Conservation (phyloP, 164 flowering plant genomes). For the Aristolochia contorta region DNA sequence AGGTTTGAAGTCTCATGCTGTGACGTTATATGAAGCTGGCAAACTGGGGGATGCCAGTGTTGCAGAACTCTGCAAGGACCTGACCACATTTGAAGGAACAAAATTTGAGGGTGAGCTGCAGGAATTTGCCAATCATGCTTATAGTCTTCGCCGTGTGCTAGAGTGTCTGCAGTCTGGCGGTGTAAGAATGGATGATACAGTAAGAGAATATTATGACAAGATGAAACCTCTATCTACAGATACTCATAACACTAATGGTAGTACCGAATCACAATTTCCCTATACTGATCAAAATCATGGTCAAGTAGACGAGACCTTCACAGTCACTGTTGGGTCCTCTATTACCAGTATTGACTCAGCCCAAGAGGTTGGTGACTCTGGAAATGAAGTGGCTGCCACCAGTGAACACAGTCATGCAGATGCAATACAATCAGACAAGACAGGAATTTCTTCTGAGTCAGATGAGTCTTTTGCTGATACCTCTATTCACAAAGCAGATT, state of each 20-base stretch:
- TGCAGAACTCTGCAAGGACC: slow-evolving; percentile 89
- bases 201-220: slow-evolving; percentile 25
- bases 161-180: slow-evolving; percentile 91
- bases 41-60: slow-evolving; percentile 89
- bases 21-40: slow-evolving; percentile 93
- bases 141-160: slow-evolving; percentile 78
- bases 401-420: too few relatives aligned
- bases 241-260: slow-evolving; percentile 8
- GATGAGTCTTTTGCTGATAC: too few relatives aligned
- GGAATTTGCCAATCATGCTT: slow-evolving; percentile 98
- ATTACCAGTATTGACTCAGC: too few relatives aligned
- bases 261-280: neutral
- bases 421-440: too few relatives aligned
- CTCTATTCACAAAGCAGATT: too few relatives aligned
- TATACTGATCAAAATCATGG: neutral
- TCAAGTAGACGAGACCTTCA: too few relatives aligned
- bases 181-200: slow-evolving; percentile 26
- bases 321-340: too few relatives aligned
- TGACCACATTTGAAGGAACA: slow-evolving; percentile 76
- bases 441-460: too few relatives aligned
- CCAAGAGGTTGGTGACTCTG: too few relatives aligned
- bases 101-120: slow-evolving; percentile 98
- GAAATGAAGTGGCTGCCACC: too few relatives aligned
- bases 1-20: slow-evolving; percentile 98
- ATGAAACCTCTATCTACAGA: slow-evolving; percentile 15